Evolutionary conservation across 2,329 filamentous ascomycete genomes (phyloP).

Genomic region (Talaromyces marneffei): DNA sequence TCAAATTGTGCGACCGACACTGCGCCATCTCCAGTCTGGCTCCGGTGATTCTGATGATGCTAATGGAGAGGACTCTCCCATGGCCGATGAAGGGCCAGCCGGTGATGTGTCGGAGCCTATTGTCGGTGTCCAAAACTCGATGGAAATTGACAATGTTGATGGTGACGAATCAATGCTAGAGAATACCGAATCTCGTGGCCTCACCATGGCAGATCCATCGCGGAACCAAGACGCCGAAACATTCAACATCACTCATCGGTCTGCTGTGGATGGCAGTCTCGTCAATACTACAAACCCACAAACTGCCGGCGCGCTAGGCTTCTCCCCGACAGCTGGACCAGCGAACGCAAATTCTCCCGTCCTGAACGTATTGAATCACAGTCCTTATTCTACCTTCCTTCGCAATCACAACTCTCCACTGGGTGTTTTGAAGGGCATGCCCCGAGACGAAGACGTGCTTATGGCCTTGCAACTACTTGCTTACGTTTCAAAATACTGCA

Average conservation of each 20-base stretch:
- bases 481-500: constrained; percentile 98
- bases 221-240: constrained; percentile 82
- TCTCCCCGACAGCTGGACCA: constrained; percentile 61
- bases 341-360: constrained; percentile 67
- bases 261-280: constrained; percentile 77
- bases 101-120: constrained; percentile 58
- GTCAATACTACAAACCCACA: constrained; percentile 64
- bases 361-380: constrained; percentile 49
- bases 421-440: constrained; percentile 81
- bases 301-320: constrained; percentile 61
- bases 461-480: constrained; percentile 96
- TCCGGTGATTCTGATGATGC: constrained; percentile 85
- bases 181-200: constrained; percentile 62
- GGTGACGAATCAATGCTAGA: constrained; percentile 75
- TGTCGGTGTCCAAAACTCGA: constrained; percentile 70
- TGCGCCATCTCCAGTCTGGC: constrained; percentile 78
- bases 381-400: constrained; percentile 71
- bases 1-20: constrained; percentile 70
- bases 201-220: constrained; percentile 72
- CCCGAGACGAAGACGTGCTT: constrained; percentile 91
- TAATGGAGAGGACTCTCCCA: constrained; percentile 73
- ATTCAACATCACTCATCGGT: constrained; percentile 88
- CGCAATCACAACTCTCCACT: constrained; percentile 68
- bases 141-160: constrained; percentile 83
- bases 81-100: constrained; percentile 57